Evolutionary conservation across 352 stramenopile genomes (phyloP), one percentile per base, ranked within the genome.

Genomic region (Hyaloperonospora brassicae): DNA sequence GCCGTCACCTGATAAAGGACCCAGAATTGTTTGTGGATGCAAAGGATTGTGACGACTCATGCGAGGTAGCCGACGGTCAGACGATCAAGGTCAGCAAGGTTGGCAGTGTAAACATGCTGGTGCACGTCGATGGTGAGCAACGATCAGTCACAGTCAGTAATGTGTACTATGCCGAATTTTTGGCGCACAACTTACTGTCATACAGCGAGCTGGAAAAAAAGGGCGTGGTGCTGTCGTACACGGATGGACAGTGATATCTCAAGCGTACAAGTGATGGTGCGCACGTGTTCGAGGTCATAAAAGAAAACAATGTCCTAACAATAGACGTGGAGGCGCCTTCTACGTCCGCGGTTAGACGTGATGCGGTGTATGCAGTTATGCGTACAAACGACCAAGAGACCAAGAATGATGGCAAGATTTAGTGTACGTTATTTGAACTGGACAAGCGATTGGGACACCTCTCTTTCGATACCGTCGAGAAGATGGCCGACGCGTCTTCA

Each of bases 1-100:
- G 52, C 36, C 44, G 52, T 1, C 52, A 53, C 21, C 9, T 53
- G 9, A 25, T 53, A 1, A 59, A 52, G 7, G 52, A 48, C 31
- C 43, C 4, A 21, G 47, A n/a, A 11, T 23, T 44, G n/a, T 8
- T 44, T 6, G 10, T 24, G 17, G 14, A 44, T 10, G 23, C 17
- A 8, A 23, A 5, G 9, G 40, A 7, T 12, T 11, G 21, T n/a
- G 21, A n/a, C n/a, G 2, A 43, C 25, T 40, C 17, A 27, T 30
- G 23, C 40, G 40, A n/a, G 17, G 30, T 46, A 9, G 40, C 40
- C 17, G 21, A 46, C 25, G 17, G 40, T 11, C 8, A 46, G n/a
- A 30, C 21, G 3, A 5, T 46, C 17, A 21, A 46, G 8, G 9
- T 46, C 4, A 46, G 6, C 8, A 21, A 21, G 25, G 40, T 30